Evolutionary conservation across 2,329 filamentous ascomycete genomes (phyloP), one percentile per base, ranked within the genome.

Genomic region (Aspergillus eucalypticola): DNA sequence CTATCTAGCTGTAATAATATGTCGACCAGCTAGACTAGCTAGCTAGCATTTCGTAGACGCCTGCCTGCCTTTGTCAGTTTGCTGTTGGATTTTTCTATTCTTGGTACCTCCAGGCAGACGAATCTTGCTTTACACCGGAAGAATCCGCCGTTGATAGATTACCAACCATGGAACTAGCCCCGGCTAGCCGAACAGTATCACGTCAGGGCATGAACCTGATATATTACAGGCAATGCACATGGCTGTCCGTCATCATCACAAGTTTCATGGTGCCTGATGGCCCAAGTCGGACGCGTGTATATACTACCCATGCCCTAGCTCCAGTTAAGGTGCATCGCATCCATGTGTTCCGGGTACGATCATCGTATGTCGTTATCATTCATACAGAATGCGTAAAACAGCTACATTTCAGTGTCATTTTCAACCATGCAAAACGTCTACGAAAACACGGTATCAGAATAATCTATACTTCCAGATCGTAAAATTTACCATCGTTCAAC

Each of bases 131-230:
- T 53, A 32, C 39, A 19, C 50, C 56, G 56, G 42, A 54, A 38
- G 54, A 58, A 54, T 46, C 50, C 51, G 51, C 56, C 50, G 56
- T 48, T 58, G 53, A 55, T 55, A 41, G 53, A 32, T 38, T 27
- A 4, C 56, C 42, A 58, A 58, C 56, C 56, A 58, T 58, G 56
- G 56, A 38, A 58, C 56, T 58, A 58, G 50, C 27, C 50, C 56
- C 56, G 39, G 50, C 56, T 58, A 58, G 46, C 56, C 56, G 49
- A 58, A 50, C 51, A 29, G 46, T 23, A 54, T 58, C 56, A 58
- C 56, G 56, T 58, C 56, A 58, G 49, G 50, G 39, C 41, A 17
- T 29, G 27, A 27, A 27, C 25, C 25, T 27, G 25, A 27, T 27
- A 27, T 27, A 27, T 27, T 27, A 27, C 7, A 29, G 27, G 27